These are phyloP conservation scores for Exophiala oligosperma DNA, from an alignment of 2,329 filamentous ascomycete species.

Conservation along the genomic window DNA sequence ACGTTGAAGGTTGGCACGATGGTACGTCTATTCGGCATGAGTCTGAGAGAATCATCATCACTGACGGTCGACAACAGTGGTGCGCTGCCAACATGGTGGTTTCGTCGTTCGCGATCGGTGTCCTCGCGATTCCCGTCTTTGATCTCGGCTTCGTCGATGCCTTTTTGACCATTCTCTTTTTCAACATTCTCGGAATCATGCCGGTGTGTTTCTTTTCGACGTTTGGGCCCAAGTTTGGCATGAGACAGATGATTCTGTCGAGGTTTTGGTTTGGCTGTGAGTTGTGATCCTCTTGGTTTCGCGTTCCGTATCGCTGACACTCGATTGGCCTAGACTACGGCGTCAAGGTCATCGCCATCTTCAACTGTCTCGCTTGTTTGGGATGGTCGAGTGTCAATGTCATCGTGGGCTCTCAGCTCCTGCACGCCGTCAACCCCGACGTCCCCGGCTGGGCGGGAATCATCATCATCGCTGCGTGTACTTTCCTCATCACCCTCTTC, in stretches of 20 bases:
- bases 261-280: constrained; percentile 69
- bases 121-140: constrained; percentile 68
- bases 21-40: constrained; percentile 49
- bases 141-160: constrained; percentile 71
- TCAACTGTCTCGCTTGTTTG: constrained; percentile 38
- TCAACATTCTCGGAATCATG: constrained; percentile 71
- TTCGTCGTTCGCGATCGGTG: constrained; percentile 73
- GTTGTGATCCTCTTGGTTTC: neutral
- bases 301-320: neutral
- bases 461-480: constrained; percentile 68
- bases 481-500: constrained; percentile 69
- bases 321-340: neutral
- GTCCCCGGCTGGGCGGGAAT: constrained; percentile 72
- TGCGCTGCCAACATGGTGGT: constrained; percentile 77
- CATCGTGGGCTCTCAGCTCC: constrained; percentile 76
- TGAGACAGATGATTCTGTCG: constrained; percentile 79
- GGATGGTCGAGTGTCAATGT: constrained; percentile 77
- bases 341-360: constrained; percentile 41
- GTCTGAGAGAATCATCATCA: no score
- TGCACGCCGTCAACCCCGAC: constrained; percentile 68
- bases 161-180: constrained; percentile 69
- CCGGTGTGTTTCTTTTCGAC: constrained; percentile 76
- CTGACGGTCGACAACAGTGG: constrained; percentile 53
- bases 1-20: constrained; percentile 70
- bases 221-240: constrained; percentile 71